Evolutionary conservation across 2,329 filamentous ascomycete species (phyloP).

Genomic region (Fusarium sp.): DNA sequence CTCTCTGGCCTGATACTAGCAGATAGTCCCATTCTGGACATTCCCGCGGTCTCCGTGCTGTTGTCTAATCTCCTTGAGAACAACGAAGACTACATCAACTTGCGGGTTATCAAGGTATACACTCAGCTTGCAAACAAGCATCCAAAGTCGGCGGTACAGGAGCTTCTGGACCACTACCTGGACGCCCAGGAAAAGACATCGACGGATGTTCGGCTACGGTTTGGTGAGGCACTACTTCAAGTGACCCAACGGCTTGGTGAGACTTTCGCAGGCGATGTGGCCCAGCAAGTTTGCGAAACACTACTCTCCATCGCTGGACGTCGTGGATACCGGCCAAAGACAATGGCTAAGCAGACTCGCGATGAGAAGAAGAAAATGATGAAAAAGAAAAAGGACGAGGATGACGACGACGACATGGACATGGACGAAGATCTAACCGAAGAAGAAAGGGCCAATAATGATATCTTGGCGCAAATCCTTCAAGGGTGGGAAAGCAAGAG

Average conservation of each 20-base stretch:
- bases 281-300: conserved; percentile 65
- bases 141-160: conserved; percentile 70
- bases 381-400: conserved; percentile 61
- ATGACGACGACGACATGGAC: conserved; percentile 58
- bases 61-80: conserved; percentile 74
- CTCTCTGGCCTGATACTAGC: conserved; percentile 68
- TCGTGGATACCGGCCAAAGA: conserved; percentile 70
- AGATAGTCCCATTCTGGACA: conserved; percentile 70
- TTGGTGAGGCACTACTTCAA: conserved; percentile 76
- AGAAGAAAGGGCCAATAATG: conserved; percentile 60
- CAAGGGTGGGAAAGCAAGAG: conserved; percentile 75
- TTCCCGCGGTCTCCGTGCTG: conserved; percentile 73
- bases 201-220: conserved; percentile 74
- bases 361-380: conserved; percentile 61
- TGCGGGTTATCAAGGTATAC: conserved; percentile 75
- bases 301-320: conserved; percentile 74
- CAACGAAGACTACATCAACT: conserved; percentile 77
- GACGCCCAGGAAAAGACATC: conserved; percentile 69
- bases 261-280: conserved; percentile 66
- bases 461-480: conserved; percentile 69
- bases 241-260: conserved; percentile 71
- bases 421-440: conserved; percentile 61
- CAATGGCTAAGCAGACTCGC: conserved; percentile 65
- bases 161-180: conserved; percentile 75
- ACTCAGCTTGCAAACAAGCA: conserved; percentile 71